Percentiles rank a stretch among this genome's conserved stretches.
Evolutionary conservation across 2,329 filamentous ascomycete genomes (phyloP).

Genomic region (Ascochyta viciae-villosae): DNA sequence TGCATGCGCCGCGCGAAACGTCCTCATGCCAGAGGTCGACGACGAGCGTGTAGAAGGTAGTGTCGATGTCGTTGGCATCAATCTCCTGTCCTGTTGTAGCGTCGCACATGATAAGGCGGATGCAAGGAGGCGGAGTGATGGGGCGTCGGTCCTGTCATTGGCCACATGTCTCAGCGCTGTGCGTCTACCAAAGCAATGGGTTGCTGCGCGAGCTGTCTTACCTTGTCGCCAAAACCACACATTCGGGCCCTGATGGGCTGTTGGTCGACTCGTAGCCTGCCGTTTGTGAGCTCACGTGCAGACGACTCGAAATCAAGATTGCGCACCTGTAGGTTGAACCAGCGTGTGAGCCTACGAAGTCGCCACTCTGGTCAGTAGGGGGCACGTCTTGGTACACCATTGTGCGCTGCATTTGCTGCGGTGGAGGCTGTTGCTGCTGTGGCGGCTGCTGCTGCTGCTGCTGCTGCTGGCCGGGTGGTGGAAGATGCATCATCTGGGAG

Average conservation of each 20-base stretch:
- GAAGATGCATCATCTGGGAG: conserved; percentile 21
- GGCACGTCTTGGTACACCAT: conserved; percentile 8
- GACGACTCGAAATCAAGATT: neutral
- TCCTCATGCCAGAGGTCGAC: conserved; percentile 73
- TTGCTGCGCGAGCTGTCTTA: conserved; percentile 50
- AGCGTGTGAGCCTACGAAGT: conserved; percentile 20
- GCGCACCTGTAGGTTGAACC: conserved; percentile 23
- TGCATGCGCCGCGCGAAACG: conserved; percentile 66
- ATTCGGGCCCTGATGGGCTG: conserved; percentile 93
- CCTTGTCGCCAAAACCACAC: conserved; percentile 99
- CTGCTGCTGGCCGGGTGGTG: conserved; percentile 14
- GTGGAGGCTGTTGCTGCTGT: conserved; percentile 6
- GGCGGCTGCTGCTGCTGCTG: conserved; percentile 3
- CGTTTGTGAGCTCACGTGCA: conserved; percentile 48
- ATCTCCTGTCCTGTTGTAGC: conserved; percentile 77
- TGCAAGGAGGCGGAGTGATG: conserved; percentile 93
- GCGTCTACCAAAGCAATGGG: conserved; percentile 22
- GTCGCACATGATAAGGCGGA: conserved; percentile 82
- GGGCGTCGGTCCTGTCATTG: conserved; percentile 80
- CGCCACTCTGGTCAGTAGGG: conserved; percentile 4
- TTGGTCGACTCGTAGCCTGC: conserved; percentile 77
- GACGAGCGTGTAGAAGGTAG: conserved; percentile 71
- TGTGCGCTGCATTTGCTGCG: conserved; percentile 9
- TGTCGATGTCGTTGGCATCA: conserved; percentile 76
- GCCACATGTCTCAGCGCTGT: conserved; percentile 34